phyloP scores from a whole-genome alignment of 192 early-diverging fungal species.

The Spizellomyces sp. region DNA sequence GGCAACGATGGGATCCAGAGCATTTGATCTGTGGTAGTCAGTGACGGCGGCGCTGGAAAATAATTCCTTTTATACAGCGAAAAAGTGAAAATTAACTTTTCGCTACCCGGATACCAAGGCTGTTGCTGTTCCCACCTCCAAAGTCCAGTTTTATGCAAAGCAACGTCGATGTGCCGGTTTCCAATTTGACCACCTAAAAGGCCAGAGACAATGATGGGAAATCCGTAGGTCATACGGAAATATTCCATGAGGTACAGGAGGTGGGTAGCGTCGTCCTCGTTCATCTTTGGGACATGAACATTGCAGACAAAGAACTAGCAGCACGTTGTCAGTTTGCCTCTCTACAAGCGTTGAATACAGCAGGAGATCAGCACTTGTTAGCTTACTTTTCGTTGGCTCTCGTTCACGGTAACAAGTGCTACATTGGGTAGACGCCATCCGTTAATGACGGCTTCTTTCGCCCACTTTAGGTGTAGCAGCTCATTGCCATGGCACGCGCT shows the following conservation, averaged over 20 bases:
- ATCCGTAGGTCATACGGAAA: background rate
- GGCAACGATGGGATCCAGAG: background rate
- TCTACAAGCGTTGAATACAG: too few species aligned
- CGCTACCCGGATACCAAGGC: too few species aligned
- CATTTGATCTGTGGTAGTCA: background rate
- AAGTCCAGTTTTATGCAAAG: background rate
- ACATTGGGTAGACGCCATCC: conserved; percentile 1
- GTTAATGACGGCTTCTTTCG: background rate
- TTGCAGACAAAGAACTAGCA: background rate
- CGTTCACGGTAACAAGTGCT: background rate
- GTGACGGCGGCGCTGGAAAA: background rate
- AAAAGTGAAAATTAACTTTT: too few species aligned
- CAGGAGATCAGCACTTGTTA: too few species aligned
- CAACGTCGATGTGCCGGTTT: background rate
- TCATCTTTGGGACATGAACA: background rate
- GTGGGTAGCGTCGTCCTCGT: background rate
- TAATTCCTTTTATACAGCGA: background rate
- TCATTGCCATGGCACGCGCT: background rate
- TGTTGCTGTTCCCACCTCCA: background rate
- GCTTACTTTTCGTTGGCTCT: background rate
- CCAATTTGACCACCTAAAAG: background rate
- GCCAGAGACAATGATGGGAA: background rate
- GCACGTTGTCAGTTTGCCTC: too few species aligned
- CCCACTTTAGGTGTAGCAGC: background rate
- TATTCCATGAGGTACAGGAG: background rate